Evolutionary conservation across 306 rosid genomes (phyloP).

Genomic region (Acacia confusa): DNA sequence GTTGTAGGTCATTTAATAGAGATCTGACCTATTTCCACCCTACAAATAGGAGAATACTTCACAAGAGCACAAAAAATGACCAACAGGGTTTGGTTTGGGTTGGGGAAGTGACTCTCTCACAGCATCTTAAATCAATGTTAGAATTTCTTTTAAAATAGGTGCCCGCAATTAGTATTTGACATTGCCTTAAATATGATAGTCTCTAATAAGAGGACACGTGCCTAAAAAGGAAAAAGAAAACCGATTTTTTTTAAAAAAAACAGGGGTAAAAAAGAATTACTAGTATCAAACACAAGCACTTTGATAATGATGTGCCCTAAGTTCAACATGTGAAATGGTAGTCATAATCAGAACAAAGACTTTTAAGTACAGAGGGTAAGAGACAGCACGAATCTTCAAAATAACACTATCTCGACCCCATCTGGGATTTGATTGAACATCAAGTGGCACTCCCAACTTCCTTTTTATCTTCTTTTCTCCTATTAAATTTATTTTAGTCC

Average conservation of each 20-base stretch:
- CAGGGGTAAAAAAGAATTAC: conserved; percentile 25
- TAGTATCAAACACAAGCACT: conserved; percentile 41
- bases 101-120: no score
- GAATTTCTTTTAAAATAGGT: rapidly evolving
- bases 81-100: no score
- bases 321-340: conserved; percentile 48
- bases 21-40: no score
- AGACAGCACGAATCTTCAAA: conserved; percentile 86
- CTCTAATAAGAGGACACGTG: no score
- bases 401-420: conserved; percentile 56
- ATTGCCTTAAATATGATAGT: rapidly evolving
- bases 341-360: conserved; percentile 62
- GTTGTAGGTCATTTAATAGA: no score
- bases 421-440: conserved; percentile 48
- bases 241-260: not conserved
- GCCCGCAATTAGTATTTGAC: no score
- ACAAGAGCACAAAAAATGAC: not conserved
- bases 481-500: conserved; percentile 7
- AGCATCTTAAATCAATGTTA: no score
- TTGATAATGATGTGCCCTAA: conserved; percentile 31
- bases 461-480: not conserved
- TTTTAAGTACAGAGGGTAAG: conserved; percentile 48
- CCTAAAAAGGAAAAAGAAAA: not conserved
- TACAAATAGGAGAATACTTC: conserved; percentile 21
- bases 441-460: conserved; percentile 37